Evolutionary conservation across 495 filamentous ascomycete genomes (phyloP).

Genomic region (Aspergillus ostianus): DNA sequence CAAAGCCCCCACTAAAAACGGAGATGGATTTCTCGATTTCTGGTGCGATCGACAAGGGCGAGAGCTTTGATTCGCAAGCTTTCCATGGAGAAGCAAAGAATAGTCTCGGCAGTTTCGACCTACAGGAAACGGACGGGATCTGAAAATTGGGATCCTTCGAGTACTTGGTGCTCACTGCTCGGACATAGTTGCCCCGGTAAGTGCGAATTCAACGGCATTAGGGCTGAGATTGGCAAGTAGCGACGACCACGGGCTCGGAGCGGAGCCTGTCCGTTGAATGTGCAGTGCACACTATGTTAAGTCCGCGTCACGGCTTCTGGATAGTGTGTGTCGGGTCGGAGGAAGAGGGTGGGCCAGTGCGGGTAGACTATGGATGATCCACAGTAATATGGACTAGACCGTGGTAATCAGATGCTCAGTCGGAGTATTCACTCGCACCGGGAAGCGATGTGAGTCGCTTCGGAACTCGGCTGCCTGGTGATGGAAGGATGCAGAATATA

Average conservation of each 20-base stretch:
- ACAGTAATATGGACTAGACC: neutral
- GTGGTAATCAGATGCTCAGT: neutral
- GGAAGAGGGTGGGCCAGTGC: neutral
- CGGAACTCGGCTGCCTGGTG: neutral
- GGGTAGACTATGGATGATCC: neutral
- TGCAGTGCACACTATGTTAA: neutral
- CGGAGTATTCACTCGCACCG: no score
- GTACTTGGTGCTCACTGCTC: neutral
- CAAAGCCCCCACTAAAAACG: no score
- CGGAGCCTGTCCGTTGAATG: neutral
- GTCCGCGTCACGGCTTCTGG: neutral
- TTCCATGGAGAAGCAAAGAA: neutral
- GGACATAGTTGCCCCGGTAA: neutral
- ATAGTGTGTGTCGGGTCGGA: neutral
- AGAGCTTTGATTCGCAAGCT: neutral
- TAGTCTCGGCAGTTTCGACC: neutral
- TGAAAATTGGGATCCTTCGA: neutral
- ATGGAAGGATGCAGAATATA: neutral
- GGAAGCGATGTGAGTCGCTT: neutral
- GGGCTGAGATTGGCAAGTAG: neutral
- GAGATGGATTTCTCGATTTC: neutral
- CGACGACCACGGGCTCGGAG: no score
- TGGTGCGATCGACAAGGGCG: neutral
- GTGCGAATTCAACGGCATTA: neutral
- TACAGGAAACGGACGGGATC: neutral